Conservation (phyloP, 2,329 filamentous ascomycete species). For the Pseudogymnoascus verrucosus region DNA sequence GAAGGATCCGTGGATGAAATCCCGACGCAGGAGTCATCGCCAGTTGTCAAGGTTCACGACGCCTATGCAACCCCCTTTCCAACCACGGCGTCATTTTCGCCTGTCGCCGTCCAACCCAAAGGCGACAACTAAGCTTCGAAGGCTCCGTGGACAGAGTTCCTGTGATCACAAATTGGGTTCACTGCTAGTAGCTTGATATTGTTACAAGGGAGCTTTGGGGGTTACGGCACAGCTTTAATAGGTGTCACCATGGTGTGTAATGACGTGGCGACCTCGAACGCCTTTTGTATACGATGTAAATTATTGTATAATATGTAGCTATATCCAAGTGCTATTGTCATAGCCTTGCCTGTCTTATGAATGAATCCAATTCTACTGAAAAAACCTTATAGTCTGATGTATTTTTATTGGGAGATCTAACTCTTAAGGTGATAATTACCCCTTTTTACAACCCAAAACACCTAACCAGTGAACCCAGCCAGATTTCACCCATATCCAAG, state of each 20-base stretch:
- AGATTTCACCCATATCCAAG: background rate
- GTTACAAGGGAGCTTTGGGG: background rate
- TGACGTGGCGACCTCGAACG: background rate
- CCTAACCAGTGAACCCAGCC: background rate
- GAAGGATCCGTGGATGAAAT: background rate
- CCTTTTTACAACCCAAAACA: background rate
- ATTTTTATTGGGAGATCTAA: background rate
- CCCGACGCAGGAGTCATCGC: background rate
- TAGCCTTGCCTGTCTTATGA: background rate
- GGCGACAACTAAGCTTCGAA: background rate
- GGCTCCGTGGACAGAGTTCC: background rate
- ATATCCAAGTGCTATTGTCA: background rate
- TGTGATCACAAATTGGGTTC: background rate
- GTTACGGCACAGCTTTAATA: background rate
- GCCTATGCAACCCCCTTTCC: background rate
- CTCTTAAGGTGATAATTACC: background rate
- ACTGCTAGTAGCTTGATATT: background rate
- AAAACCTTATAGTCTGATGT: background rate
- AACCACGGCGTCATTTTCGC: background rate
- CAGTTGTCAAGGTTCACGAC: background rate
- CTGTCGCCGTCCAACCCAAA: background rate
- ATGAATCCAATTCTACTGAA: background rate
- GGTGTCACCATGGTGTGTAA: background rate
- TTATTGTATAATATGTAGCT: constrained; percentile 8
- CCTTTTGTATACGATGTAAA: background rate